Evolutionary conservation across 2,329 filamentous ascomycete species (phyloP).

Genomic region (Beauveria varroae): DNA sequence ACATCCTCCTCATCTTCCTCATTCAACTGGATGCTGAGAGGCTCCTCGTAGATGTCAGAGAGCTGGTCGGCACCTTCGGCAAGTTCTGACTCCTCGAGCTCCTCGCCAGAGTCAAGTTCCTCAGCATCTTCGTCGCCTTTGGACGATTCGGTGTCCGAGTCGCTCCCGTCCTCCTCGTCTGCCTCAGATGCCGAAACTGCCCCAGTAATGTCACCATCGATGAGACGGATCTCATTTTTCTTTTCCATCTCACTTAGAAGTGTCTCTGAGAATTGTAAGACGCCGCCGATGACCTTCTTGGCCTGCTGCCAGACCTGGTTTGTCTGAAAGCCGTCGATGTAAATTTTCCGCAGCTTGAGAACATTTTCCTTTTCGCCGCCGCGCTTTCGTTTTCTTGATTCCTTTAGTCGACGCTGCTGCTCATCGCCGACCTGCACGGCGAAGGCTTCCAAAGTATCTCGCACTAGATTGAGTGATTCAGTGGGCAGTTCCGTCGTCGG

Average conservation of each 20-base stretch:
- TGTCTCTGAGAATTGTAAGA: constrained; percentile 41
- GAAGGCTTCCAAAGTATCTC: constrained; percentile 70
- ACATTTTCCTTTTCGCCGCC: constrained; percentile 43
- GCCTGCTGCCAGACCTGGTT: constrained; percentile 94
- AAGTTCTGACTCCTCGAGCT: constrained; percentile 27
- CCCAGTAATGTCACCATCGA: constrained; percentile 23
- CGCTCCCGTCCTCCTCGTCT: constrained; percentile 25
- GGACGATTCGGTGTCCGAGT: constrained; percentile 23
- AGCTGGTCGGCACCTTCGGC: constrained; percentile 20
- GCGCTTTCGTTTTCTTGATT: constrained; percentile 73
- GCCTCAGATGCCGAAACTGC: constrained; percentile 21
- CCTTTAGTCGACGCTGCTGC: constrained; percentile 61
- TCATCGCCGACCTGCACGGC: constrained; percentile 66
- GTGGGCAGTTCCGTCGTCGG: constrained; percentile 60
- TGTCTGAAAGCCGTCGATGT: constrained; percentile 79
- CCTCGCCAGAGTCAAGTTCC: constrained; percentile 18
- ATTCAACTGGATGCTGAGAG: constrained; percentile 27
- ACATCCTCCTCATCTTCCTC: constrained; percentile 36
- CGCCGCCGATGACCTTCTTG: constrained; percentile 63
- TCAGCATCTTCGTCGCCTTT: constrained; percentile 31
- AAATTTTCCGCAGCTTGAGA: constrained; percentile 73
- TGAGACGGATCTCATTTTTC: constrained; percentile 21
- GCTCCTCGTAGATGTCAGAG: constrained; percentile 23
- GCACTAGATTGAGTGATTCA: constrained; percentile 67
- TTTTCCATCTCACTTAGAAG: constrained; percentile 43